Percentiles rank a stretch among this genome's conserved stretches.
These are phyloP conservation scores for Chaetomium tenue DNA, from an alignment of 495 filamentous ascomycete species.

Conservation along the genomic window DNA sequence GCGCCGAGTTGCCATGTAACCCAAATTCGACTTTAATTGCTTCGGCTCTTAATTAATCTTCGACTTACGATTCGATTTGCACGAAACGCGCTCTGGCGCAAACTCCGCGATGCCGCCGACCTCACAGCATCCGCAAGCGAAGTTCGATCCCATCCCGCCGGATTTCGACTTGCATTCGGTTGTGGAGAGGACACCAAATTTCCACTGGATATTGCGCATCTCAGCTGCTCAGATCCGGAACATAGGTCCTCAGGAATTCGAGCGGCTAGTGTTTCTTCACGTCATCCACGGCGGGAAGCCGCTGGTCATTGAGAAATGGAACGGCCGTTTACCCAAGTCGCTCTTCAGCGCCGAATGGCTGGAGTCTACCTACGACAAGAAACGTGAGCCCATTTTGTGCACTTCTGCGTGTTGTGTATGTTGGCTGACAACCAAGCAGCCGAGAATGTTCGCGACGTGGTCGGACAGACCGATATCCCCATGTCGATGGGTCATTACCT, in stretches of 20 bases:
- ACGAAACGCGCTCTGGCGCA: background rate
- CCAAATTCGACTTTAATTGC: too few relatives aligned
- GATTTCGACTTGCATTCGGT: slow-evolving; percentile 71
- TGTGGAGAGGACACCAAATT: slow-evolving; percentile 75
- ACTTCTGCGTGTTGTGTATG: background rate
- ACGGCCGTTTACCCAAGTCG: slow-evolving; percentile 59
- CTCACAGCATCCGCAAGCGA: slow-evolving; percentile 61
- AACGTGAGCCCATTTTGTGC: slow-evolving; percentile 54
- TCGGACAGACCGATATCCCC: slow-evolving; percentile 62
- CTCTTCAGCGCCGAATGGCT: slow-evolving; percentile 83
- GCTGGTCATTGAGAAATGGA: slow-evolving; percentile 84
- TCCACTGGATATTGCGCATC: slow-evolving; percentile 75
- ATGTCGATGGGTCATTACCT: slow-evolving; percentile 88
- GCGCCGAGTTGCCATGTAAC: background rate
- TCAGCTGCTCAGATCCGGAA: slow-evolving; percentile 69
- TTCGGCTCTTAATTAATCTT: background rate
- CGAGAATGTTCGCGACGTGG: slow-evolving; percentile 72
- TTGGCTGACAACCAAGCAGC: slow-evolving; percentile 34
- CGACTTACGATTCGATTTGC: background rate
- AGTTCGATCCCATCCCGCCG: slow-evolving; percentile 82
- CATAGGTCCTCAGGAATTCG: slow-evolving; percentile 69
- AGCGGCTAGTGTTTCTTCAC: slow-evolving; percentile 72
- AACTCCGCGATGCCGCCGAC: slow-evolving; percentile 67
- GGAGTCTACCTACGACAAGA: slow-evolving; percentile 64
- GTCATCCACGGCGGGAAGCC: slow-evolving; percentile 83